Percentiles rank a stretch among this genome's conserved stretches.
Evolutionary conservation across 768 basidiomycete genomes (phyloP).

Genomic region (Thelephora ganbajun): DNA sequence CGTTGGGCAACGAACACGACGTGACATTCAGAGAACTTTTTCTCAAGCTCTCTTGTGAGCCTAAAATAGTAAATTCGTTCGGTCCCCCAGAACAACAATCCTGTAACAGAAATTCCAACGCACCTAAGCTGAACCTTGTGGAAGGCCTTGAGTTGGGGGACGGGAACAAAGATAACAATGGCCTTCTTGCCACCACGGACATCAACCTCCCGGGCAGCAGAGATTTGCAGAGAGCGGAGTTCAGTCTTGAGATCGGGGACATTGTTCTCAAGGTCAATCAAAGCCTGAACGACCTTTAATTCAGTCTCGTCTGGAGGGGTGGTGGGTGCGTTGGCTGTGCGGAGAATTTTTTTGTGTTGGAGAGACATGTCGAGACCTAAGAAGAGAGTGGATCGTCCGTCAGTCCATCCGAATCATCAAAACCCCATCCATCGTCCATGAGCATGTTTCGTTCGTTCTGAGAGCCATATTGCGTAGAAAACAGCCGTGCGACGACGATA

Average conservation of each 20-base stretch:
- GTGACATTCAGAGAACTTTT: slow-evolving; percentile 99
- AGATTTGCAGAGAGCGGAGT: slow-evolving; percentile 91
- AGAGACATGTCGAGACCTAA: slow-evolving; percentile 50
- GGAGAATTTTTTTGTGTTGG: slow-evolving; percentile 87
- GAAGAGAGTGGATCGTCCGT: neutral
- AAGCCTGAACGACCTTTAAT: slow-evolving; percentile 82
- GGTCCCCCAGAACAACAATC: neutral
- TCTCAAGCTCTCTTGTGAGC: slow-evolving; percentile 97
- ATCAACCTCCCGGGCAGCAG: slow-evolving; percentile 96
- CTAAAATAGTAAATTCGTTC: slow-evolving; percentile 24
- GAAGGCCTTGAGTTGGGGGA: slow-evolving; percentile 96
- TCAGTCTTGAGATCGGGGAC: slow-evolving; percentile 97
- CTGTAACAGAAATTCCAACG: slow-evolving; percentile 1
- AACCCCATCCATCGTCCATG: neutral
- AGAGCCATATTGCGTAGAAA: no score
- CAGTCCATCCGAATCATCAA: neutral
- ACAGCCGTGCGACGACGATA: no score
- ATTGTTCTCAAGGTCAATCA: slow-evolving; percentile 95
- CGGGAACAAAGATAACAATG: slow-evolving; percentile 95
- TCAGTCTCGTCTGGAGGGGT: slow-evolving; percentile 87
- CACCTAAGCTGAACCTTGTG: slow-evolving; percentile 95
- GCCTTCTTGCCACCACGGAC: slow-evolving; percentile 99
- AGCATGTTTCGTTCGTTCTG: neutral
- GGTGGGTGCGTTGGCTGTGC: slow-evolving; percentile 90
- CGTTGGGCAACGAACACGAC: slow-evolving; percentile 98